Percentiles rank a stretch among this genome's conserved stretches.
Evolutionary conservation across 192 early-diverging fungal genomes (phyloP).

Genomic region (Entomortierella chlamydospora): DNA sequence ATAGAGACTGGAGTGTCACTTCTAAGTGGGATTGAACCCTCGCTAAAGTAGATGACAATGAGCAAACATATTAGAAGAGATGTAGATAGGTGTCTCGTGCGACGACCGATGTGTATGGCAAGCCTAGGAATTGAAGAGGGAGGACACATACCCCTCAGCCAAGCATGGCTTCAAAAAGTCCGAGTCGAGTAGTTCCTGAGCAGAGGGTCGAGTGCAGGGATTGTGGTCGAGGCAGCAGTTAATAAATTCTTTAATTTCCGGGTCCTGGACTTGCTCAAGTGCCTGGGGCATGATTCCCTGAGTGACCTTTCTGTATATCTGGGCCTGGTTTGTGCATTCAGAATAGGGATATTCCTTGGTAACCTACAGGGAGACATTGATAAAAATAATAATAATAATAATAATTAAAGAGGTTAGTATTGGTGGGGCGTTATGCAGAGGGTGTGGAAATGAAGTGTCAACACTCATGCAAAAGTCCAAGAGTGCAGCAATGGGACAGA

Average conservation of each 20-base stretch:
- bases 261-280: constrained; percentile 71
- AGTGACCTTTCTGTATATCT: constrained; percentile 86
- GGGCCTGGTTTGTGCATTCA: constrained; percentile 86
- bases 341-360: constrained; percentile 90
- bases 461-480: no score
- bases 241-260: constrained; percentile 73
- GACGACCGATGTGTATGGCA: no score
- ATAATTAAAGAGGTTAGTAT: no score
- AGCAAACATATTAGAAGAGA: constrained; percentile 5
- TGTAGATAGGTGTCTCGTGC: no score
- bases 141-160: constrained; percentile 1
- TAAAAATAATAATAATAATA: background rate
- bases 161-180: constrained; percentile 59
- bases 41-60: background rate
- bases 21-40: background rate
- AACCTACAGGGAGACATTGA: constrained; percentile 38
- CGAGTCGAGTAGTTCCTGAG: constrained; percentile 67
- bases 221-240: constrained; percentile 74
- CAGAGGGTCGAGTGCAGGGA: constrained; percentile 62
- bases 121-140: no score
- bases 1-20: constrained; percentile 3
- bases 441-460: no score
- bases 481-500: no score
- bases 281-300: constrained; percentile 77
- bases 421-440: no score